These are phyloP conservation scores for Russula dissimulans DNA, from an alignment of 768 basidiomycete species.

Conservation along the genomic window DNA sequence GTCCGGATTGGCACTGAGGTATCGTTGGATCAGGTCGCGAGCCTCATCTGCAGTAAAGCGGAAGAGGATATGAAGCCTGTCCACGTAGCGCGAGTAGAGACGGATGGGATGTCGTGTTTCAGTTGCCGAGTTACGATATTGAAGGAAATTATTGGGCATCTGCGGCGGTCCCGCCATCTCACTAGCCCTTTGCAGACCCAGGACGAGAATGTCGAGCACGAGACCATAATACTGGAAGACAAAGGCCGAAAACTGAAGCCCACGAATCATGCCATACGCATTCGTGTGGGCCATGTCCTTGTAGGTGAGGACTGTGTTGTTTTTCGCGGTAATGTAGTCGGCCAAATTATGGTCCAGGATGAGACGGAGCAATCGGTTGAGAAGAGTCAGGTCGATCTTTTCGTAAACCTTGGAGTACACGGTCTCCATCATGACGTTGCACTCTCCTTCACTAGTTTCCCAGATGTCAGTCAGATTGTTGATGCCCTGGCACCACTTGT, in stretches of 20 bases:
- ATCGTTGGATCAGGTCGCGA: slow-evolving; percentile 94
- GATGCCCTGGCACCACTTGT: slow-evolving; percentile 99
- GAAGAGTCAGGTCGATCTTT: slow-evolving; percentile 93
- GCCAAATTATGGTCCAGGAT: slow-evolving; percentile 98
- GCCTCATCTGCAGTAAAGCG: slow-evolving; percentile 96
- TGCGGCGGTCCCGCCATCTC: slow-evolving; percentile 99
- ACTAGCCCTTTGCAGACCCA: slow-evolving; percentile 95
- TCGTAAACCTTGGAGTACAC: slow-evolving; percentile 97
- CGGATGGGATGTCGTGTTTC: slow-evolving; percentile 98
- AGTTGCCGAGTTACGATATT: slow-evolving; percentile 89
- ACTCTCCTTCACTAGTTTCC: slow-evolving; percentile 98
- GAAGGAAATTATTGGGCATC: slow-evolving; percentile 97
- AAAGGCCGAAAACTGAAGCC: slow-evolving; percentile 96
- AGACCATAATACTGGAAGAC: slow-evolving; percentile 99
- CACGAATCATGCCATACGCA: slow-evolving; percentile 93
- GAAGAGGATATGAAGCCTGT: slow-evolving; percentile 92
- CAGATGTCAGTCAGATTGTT: slow-evolving; percentile 97
- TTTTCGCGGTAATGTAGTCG: slow-evolving; percentile 98
- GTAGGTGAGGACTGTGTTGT: slow-evolving; percentile 91
- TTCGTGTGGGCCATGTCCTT: slow-evolving; percentile 99
- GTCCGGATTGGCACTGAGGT: slow-evolving; percentile 94
- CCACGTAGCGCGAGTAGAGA: slow-evolving; percentile 94
- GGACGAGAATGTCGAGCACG: slow-evolving; percentile 88
- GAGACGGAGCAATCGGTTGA: slow-evolving; percentile 90
- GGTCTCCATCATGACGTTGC: slow-evolving; percentile 98